Conservation (phyloP, 257 asterid genomes). For the Scutellaria galericulata region DNA sequence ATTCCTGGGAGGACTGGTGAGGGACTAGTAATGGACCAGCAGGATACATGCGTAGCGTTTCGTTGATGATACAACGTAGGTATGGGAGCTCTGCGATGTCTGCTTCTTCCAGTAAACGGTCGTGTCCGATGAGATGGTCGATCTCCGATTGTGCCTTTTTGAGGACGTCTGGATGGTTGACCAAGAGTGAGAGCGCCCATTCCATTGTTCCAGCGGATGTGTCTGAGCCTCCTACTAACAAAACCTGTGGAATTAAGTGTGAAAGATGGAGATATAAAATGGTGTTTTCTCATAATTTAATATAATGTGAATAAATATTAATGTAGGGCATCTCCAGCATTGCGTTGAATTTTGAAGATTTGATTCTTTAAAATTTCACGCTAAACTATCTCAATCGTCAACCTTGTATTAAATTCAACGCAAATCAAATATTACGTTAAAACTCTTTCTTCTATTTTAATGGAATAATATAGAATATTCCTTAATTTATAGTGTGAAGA, state of each 20-base stretch:
- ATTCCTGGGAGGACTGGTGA: slow-evolving; percentile 40
- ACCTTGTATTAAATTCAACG: no score
- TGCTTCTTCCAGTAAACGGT: slow-evolving; percentile 34
- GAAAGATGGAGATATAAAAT: no score
- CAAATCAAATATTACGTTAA: no score
- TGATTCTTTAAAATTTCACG: no score
- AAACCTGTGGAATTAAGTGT: slow-evolving; percentile 13
- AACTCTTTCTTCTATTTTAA: no score
- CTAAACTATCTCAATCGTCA: no score
- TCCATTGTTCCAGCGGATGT: slow-evolving; percentile 48
- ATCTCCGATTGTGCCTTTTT: slow-evolving; percentile 37
- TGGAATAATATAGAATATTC: no score
- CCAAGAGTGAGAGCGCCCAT: slow-evolving; percentile 53
- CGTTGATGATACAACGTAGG: slow-evolving; percentile 42
- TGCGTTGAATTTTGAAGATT: no score
- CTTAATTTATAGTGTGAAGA: no score
- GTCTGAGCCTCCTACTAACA: slow-evolving; percentile 52
- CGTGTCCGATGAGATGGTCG: slow-evolving; percentile 25
- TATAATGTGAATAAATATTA: no score
- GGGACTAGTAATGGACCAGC: slow-evolving; percentile 46
- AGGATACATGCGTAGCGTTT: slow-evolving; percentile 45
- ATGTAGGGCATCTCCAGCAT: no score
- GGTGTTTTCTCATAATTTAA: no score
- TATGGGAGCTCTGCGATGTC: slow-evolving; percentile 44
- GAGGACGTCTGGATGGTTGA: slow-evolving; percentile 44